These are phyloP conservation scores for Osmanthus fragrans DNA, from an alignment of 257 asterid species.

Conservation along the genomic window DNA sequence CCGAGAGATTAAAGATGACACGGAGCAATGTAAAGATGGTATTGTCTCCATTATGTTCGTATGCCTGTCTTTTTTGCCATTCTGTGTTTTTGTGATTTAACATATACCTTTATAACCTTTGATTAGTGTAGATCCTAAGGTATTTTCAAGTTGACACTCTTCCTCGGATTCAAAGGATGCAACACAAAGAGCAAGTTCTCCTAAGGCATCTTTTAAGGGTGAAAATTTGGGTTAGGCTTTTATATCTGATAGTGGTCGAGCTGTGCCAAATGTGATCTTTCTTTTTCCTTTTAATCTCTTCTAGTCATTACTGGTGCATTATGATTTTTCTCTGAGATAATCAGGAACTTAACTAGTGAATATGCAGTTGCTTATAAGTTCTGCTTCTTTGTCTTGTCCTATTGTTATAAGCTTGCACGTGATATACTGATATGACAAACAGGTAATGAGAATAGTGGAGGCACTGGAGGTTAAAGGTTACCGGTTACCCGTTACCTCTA, in stretches of 20 bases:
- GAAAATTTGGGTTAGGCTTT: slow-evolving; percentile 19
- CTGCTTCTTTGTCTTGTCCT: not conserved
- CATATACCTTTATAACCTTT: slow-evolving; percentile 9
- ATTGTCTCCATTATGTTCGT: slow-evolving; percentile 21
- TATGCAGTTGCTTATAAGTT: not conserved
- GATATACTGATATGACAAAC: slow-evolving; percentile 25
- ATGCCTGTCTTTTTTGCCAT: not conserved
- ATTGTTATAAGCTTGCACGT: slow-evolving; percentile 14
- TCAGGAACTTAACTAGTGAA: not conserved
- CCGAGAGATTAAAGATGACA: slow-evolving; percentile 83
- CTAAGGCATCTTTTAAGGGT: slow-evolving; percentile 93
- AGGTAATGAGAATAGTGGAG: slow-evolving; percentile 90
- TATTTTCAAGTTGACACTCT: slow-evolving; percentile 89
- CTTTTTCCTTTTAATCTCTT: not conserved
- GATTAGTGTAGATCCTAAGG: slow-evolving; percentile 71
- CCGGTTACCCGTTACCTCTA: slow-evolving; percentile 72
- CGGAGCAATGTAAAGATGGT: slow-evolving; percentile 93
- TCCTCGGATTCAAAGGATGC: slow-evolving; percentile 89
- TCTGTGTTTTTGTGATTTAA: slow-evolving; percentile 3
- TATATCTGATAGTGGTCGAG: slow-evolving; percentile 5
- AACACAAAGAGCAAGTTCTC: slow-evolving; percentile 87
- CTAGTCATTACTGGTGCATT: not conserved
- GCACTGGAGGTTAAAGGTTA: slow-evolving; percentile 88
- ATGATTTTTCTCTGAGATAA: slow-evolving; percentile 10
- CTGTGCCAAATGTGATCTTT: not conserved